These are phyloP conservation scores for Aureobasidium uvarum DNA, from an alignment of 2,329 filamentous ascomycete species.

Conservation along the genomic window DNA sequence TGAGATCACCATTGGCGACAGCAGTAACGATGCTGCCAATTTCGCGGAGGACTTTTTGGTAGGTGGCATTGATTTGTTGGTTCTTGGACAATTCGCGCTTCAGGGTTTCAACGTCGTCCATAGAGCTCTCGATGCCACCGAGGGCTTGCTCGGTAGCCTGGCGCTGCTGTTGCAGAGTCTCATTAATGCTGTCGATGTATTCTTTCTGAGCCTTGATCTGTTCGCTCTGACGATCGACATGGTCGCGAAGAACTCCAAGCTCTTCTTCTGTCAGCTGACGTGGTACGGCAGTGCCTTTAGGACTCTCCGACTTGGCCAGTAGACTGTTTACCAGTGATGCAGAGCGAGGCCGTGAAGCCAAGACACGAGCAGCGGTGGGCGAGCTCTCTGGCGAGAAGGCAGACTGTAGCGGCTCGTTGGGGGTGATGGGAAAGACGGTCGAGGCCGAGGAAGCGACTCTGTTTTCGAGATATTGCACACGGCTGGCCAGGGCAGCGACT, in stretches of 20 bases:
- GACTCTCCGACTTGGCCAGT: constrained; percentile 54
- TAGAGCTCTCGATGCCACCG: constrained; percentile 71
- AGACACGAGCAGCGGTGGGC: constrained; percentile 35
- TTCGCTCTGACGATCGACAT: constrained; percentile 90
- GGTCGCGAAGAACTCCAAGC: constrained; percentile 79
- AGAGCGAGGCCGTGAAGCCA: constrained; percentile 37
- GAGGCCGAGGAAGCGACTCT: constrained; percentile 55
- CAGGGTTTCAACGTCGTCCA: constrained; percentile 84
- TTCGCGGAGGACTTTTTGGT: constrained; percentile 94
- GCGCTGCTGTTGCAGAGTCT: constrained; percentile 82
- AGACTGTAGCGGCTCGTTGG: constrained; percentile 62
- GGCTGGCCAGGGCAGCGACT: constrained; percentile 70
- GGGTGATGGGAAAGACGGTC: constrained; percentile 68
- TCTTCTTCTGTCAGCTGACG: constrained; percentile 72
- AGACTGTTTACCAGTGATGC: constrained; percentile 52
- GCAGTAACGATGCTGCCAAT: constrained; percentile 97
- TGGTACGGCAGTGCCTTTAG: constrained; percentile 47
- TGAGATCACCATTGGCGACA: constrained; percentile 90
- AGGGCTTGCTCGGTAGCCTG: constrained; percentile 79
- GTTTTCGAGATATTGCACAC: constrained; percentile 80
- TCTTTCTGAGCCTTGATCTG: constrained; percentile 84
- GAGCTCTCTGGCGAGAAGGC: constrained; percentile 60
- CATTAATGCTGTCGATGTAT: constrained; percentile 80
- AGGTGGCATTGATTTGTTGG: constrained; percentile 96
- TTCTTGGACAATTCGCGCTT: constrained; percentile 96